Percentiles rank a stretch among this genome's conserved stretches.
Evolutionary conservation across 2,329 filamentous ascomycete species (phyloP).

Genomic region (Teratosphaeria pseudoeucalypti): DNA sequence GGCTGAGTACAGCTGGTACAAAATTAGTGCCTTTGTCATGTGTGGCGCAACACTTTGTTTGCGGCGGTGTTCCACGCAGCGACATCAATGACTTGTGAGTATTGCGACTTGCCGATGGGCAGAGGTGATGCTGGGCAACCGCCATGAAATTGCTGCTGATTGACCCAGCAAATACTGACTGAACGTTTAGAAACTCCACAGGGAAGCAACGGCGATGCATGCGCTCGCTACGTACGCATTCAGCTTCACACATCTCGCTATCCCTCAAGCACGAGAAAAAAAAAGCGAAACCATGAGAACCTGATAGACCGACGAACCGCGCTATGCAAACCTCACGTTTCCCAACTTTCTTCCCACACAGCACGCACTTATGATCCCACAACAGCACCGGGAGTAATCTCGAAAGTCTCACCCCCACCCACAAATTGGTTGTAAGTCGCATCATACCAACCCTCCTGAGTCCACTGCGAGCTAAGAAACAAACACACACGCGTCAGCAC

Average conservation of each 20-base stretch:
- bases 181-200: background rate
- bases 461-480: background rate
- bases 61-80: too few relatives aligned
- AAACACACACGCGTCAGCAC: background rate
- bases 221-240: background rate
- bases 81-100: too few relatives aligned
- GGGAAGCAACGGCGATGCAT: background rate
- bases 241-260: background rate
- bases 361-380: background rate
- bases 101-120: too few relatives aligned
- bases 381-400: background rate
- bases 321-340: background rate
- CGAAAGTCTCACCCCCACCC: background rate
- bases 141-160: too few relatives aligned
- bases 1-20: too few relatives aligned
- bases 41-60: too few relatives aligned
- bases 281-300: background rate
- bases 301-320: background rate
- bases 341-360: background rate
- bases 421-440: background rate
- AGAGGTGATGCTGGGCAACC: too few relatives aligned
- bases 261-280: background rate
- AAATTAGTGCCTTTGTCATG: too few relatives aligned
- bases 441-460: background rate
- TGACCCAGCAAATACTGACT: background rate